Percentiles rank a stretch among this genome's conserved stretches.
Conservation (phyloP, 257 asterid species). For the Salvia miltiorrhiza region DNA sequence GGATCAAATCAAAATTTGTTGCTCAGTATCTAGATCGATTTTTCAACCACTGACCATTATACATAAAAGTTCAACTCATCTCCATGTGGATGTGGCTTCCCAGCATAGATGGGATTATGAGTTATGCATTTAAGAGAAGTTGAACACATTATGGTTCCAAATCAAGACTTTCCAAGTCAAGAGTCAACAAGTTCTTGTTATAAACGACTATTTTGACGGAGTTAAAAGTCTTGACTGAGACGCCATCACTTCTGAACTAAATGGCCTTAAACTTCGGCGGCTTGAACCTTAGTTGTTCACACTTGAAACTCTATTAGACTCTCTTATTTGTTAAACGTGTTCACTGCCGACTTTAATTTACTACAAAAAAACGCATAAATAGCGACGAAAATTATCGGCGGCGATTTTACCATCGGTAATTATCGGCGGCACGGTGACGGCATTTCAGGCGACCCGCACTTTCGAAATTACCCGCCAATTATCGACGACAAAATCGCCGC, state of each 20-base stretch:
- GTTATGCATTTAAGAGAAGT: background rate
- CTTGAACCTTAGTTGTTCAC: background rate
- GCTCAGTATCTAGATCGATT: background rate
- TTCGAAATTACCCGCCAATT: too few species aligned
- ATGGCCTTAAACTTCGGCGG: background rate
- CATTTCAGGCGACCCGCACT: too few species aligned
- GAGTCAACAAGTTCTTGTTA: background rate
- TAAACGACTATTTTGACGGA: background rate
- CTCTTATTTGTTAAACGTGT: background rate
- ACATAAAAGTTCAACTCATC: background rate
- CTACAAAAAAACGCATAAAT: background rate
- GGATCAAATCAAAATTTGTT: background rate
- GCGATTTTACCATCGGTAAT: too few species aligned
- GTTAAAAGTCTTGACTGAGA: background rate
- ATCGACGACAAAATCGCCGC: too few species aligned
- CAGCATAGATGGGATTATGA: background rate
- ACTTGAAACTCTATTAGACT: background rate
- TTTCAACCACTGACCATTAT: too few species aligned
- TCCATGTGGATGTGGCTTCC: background rate
- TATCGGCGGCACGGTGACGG: too few species aligned
- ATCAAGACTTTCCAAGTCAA: background rate
- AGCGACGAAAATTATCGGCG: too few species aligned
- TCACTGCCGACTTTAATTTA: background rate
- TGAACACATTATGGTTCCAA: background rate
- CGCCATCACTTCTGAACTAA: constrained; percentile 11